Evolutionary conservation across 2,329 filamentous ascomycete genomes (phyloP), one percentile per base, ranked within the genome.

Genomic region (Ceratocystis colombiana): DNA sequence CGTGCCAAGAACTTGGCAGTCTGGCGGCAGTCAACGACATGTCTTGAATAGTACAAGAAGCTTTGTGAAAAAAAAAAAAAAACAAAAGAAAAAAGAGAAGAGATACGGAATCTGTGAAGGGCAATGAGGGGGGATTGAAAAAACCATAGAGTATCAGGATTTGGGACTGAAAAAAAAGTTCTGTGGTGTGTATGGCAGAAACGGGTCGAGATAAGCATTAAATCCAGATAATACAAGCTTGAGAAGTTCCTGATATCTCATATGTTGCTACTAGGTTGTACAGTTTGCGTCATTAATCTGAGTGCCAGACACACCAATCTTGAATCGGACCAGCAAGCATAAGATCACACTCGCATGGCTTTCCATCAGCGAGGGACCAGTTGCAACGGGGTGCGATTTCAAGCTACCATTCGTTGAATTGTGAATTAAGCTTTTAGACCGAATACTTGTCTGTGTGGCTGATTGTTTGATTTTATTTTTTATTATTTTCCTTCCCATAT

Each of bases 1-100:
- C 5, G 28, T 57, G 61, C 61, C 61, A 62, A 62, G 61, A 62
- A 45, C 61, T 62, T 62, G 61, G 61, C 61, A 62, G 44, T 48
- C 53, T 17, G 15, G 44, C 20, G 20, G 37, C n/a, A 25, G 22
- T 62, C 61, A 62, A 62, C 61, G 61, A 62, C 61, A 62, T 62
- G 28, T 62, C 61, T 62, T 62, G 61, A 62, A 28, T 12, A 30
- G 53, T 8, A n/a, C 15, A 57, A 57, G 53, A 53, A 57, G 53
- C 53, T 57, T 28, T 46, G n/a, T 62, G n/a, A 62, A 10, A 22
- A 46, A n/a, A 20, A 20, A 20, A 20, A 20, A 6, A 20, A 15
- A 37, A 30, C 22, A 25, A 25, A 25, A 25, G 22, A n/a, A 61
- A 44, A 37, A 10, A 61, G 37, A 46, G 12, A 25, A 30, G 37